Base-by-base conservation (phyloP, 2,329 filamentous ascomycete species). In the Venturia aucupariae region DNA sequence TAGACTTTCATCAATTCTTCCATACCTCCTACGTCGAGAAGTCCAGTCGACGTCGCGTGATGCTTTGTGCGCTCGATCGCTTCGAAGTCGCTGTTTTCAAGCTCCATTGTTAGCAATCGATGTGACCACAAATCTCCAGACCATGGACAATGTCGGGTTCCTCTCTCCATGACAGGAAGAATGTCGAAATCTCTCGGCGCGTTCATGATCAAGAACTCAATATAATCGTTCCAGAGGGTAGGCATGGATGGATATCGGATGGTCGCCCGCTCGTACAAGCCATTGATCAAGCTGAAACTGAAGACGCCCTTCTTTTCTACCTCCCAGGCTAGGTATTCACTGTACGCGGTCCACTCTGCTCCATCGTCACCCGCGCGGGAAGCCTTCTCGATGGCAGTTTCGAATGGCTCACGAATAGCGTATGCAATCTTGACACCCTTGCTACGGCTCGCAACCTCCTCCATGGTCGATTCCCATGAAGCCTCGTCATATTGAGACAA, bases 1-100 rank as follows among this genome's bases (percentile, higher is more conserved):
- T 97, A 92, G 71, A 97, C 90, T 70, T 96, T 91, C 66, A 97
- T 84, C 39, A 97, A 86, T 68, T 92, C 90, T 61, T 91, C 86
- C 82, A 97, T 88, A 30, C 92, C 92, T 67, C 91, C 87, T 67
- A 89, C 87, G 73, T 96, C 92, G 5, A 97, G 81, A 51, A 95
- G 81, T 10, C 91, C 88, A 61, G 90, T 91, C 71, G 88, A 90
- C 0, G 92, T 97, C 7, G 94, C 94, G 54, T 87, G 87, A 74
- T 97, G 91, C 76, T 99, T 99, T 74, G 97, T 92, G 48, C 86
- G 83, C 70, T 95, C 90, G 62, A 97, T 90, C 61, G 90, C 88
- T 30, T 87, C 81, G 70, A 96, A 96, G 0, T 88, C 81, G 67
- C 87, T 83, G 41, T 84, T 84, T 66, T 90, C 88, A 57, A 90